Evolutionary conservation across 805 yeast genomes (phyloP), one percentile per base, ranked within the genome.

Genomic region (Vanderwaltozyma polyspora): DNA sequence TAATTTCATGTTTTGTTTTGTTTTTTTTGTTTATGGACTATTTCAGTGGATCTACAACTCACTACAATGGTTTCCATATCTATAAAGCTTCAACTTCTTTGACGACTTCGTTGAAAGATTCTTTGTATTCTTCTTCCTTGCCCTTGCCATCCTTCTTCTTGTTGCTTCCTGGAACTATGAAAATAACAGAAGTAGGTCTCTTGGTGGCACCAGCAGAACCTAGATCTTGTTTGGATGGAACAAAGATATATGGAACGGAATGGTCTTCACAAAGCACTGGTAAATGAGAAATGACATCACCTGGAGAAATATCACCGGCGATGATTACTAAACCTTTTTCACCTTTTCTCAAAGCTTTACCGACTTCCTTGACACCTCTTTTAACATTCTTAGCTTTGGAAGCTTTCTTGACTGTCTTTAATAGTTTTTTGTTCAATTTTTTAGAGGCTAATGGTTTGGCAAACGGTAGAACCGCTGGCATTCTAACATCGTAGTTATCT

Each of bases 171-270:
- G 99, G 98, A 36, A 87, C 91, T 49, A 91, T 74, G 85, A 91
- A 84, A 22, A 91, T 95, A 60, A 94, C 87, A 25, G 96, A 85
- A 25, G 99, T 91, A 49, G 98, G 97, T 71, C 99, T 81, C 70
- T 91, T 91, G 38, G 98, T 91, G 42, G 96, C 94, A 57, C 97
- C 97, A 18, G 99, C 98, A 43, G 94, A 82, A 24, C 99, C 99
- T 46, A 91, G 73, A 58, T 91, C 97, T 67, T 91, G 96, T 66
- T 91, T 91, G 33, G 96, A 86, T 52, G 98, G 98, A 43, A 91
- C 75, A 63, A 91, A 91, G 28, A 89, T 72, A 57, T 68, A 93
- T 53, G 97, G 96, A 32, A 91, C 96, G 31, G 81, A 65, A 44
- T 73, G 67, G 59, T 91, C 99, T 67, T 91, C 98, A 66, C 98